A percentile compares a stretch with the other conserved stretches of the same genome.
Evolutionary conservation across 139 green algal species (phyloP).

Genomic region (Picochlorum sp.): DNA sequence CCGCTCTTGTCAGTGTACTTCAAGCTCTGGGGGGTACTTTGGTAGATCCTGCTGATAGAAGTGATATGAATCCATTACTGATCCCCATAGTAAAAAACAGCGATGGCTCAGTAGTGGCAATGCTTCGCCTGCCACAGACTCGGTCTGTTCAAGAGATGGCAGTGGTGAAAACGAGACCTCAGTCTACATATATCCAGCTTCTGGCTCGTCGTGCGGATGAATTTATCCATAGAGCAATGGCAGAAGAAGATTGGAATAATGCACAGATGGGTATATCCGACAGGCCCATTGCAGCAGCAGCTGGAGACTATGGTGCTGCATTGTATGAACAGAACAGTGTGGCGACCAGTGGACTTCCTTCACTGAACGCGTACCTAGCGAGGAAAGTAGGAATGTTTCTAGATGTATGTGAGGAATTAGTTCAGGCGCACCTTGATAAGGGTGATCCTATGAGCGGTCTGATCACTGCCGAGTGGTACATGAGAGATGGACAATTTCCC

Average conservation of each 20-base stretch:
- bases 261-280: background rate
- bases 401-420: constrained; percentile 60
- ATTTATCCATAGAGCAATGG: constrained; percentile 61
- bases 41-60: constrained; percentile 43
- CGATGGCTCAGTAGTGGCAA: constrained; percentile 33
- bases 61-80: constrained; percentile 59
- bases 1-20: constrained; percentile 39
- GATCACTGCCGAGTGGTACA: constrained; percentile 77
- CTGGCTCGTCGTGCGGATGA: constrained; percentile 58
- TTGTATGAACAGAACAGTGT: constrained; percentile 48
- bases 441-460: constrained; percentile 51
- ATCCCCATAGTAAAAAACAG: constrained; percentile 45
- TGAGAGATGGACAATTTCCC: constrained; percentile 58
- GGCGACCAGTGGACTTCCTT: constrained; percentile 22
- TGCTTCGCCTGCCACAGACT: constrained; percentile 56
- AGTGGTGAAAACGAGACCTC: constrained; percentile 43
- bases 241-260: constrained; percentile 52
- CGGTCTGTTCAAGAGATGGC: constrained; percentile 44
- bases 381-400: constrained; percentile 63
- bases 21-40: constrained; percentile 42
- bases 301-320: constrained; percentile 27
- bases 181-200: constrained; percentile 33
- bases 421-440: constrained; percentile 41
- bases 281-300: constrained; percentile 30
- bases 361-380: constrained; percentile 51